Base-by-base conservation (phyloP, 2,329 filamentous ascomycete species). In the Aspergillus novoparasiticus region DNA sequence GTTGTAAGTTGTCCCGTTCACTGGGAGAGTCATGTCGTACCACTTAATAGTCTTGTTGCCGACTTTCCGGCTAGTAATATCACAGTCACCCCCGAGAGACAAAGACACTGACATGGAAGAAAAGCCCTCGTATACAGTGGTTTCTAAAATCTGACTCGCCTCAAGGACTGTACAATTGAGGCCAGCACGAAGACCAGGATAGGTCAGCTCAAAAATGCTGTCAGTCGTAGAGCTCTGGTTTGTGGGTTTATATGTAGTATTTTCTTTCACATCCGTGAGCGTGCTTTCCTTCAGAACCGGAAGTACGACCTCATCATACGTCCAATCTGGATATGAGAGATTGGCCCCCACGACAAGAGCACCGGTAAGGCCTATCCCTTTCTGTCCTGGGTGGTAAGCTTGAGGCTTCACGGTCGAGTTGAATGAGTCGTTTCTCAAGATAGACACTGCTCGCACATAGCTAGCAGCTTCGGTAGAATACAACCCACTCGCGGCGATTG, bases 261-360 rank as follows among this genome's bases (percentile, higher is more conserved):
- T 19, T 6, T 23, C 26, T 57, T 46, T 61, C 56, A 63, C 65
- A 57, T 51, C 65, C 56, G 58, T 69, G 61, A 59, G 67, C 59
- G 39, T 71, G 30, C 11, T 60, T 58, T 28, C 64, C 12, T 30
- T 60, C 55, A 55, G 64, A 39, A 28, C 58, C 1, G 69, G 68
- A 58, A 76, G 70, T 2, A 68, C 73, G 2, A 77, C 66, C 16
- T 74, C 70, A 19, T 70, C 64, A 39, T 73, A 73, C 3, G 73
- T 75, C 74, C 75, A 76, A 46, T 71, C 63, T 0, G 75, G 73
- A 41, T 75, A 72, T 5, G 72, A 66, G n/a, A 76, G 45, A 50
- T 73, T 69, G 3, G 70, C 51, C 21, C 72, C 70, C 14, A 73
- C 65, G 6, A 76, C 68, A 4, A 76, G 39, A 21, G 68, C 69